These are phyloP conservation scores for Gnomoniopsis smithogilvyi DNA, from an alignment of 2,329 filamentous ascomycete species.

Conservation along the genomic window DNA sequence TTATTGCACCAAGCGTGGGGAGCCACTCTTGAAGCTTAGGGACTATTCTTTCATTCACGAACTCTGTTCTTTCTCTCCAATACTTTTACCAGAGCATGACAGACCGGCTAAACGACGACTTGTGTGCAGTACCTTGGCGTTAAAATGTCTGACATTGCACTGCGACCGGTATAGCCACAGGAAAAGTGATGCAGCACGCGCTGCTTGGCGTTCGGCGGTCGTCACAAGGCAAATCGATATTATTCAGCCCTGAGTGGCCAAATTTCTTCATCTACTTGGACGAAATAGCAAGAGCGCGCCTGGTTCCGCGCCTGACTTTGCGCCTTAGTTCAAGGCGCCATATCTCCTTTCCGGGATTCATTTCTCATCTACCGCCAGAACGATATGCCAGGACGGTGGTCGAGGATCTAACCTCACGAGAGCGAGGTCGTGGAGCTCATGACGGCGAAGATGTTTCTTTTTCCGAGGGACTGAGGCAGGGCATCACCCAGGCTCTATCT, in stretches of 20 bases:
- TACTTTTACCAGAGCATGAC: too few relatives aligned
- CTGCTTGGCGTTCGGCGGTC: slow-evolving; percentile 12
- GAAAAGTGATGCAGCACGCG: slow-evolving; percentile 16
- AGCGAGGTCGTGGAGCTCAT: background rate
- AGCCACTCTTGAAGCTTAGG: background rate
- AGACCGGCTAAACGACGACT: too few relatives aligned
- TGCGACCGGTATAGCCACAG: slow-evolving; percentile 9
- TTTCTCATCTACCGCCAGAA: background rate
- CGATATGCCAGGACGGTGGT: slow-evolving; percentile 10
- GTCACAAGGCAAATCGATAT: slow-evolving; percentile 7
- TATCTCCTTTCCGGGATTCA: slow-evolving; percentile 4
- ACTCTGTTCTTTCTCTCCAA: background rate
- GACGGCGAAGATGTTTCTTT: slow-evolving; percentile 10
- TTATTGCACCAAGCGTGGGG: background rate
- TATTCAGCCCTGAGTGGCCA: background rate
- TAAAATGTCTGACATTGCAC: background rate
- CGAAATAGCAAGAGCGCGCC: background rate
- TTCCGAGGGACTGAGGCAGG: slow-evolving; percentile 9
- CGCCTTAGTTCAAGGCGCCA: background rate
- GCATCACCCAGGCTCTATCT: slow-evolving; percentile 7
- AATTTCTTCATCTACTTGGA: background rate
- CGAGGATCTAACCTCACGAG: slow-evolving; percentile 8
- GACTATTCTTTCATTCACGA: background rate
- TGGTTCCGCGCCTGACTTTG: too few relatives aligned
- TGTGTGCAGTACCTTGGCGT: background rate